Evolutionary conservation across 1,284 basidiomycete genomes (phyloP), one percentile per base, ranked within the genome.

Genomic region (Leccinum subspadiceum): DNA sequence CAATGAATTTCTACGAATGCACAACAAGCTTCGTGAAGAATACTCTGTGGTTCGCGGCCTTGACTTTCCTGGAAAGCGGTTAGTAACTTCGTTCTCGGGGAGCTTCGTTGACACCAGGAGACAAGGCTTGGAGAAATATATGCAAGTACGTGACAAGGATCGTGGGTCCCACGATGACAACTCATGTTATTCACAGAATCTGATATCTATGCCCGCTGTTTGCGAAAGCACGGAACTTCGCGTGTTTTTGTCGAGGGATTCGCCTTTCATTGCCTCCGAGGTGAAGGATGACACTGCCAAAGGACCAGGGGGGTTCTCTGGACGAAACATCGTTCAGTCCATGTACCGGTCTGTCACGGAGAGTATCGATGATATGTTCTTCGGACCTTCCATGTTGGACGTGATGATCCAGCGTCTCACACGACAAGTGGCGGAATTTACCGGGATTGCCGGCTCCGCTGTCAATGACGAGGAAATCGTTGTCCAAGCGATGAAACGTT

Each of bases 311-410:
- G 72, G 81, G 0, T 86, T 88, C 64, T 84, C 87, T 2, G 87
- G 92, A 9, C 84, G 88, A 52, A 84, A 84, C 60, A 79, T 96
- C 52, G 90, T 97, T 59, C 87, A 89, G 63, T 87, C 87, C 17
- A 81, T 98, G 64, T 95, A 96, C 73, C 85, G 90, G 56, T 92
- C 94, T 31, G 88, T 97, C 55, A 86, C 94, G 5, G 90, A 92
- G 64, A 94, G 93, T 70, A 89, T 97, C 65, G 95, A 97, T 73
- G 94, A 96, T 71, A 93, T 94, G 81, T 87, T 94, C 73, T 92
- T 93, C 62, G 92, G 92, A 0, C 93, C 93, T 1, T 94, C 93
- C 0, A 96, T 97, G 93, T 78, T 97, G 49, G 95, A 98, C 70
- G 86, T 96, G 58, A 93, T 97, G 81, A 92, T 94, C 56, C 89